Base-by-base conservation (phyloP, 1,139 yeast genomes). In the Casaregolazyma suthepensis region DNA sequence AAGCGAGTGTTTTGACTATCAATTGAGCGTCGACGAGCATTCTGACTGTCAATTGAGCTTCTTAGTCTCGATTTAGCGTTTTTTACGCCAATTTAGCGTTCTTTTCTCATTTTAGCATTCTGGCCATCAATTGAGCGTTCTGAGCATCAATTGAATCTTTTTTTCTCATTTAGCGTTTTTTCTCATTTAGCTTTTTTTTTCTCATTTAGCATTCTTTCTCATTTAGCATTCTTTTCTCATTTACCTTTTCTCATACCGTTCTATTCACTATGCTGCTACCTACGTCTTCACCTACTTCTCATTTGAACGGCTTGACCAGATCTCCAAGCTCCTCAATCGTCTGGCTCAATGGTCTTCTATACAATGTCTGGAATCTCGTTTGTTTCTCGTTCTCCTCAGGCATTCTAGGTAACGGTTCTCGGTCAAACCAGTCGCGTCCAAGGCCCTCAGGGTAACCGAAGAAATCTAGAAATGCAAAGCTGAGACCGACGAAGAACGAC, bases 291-390 rank as follows among this genome's bases (percentile, higher is more conserved):
- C 17, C 40, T 35, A 13, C 9, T 22, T 10, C 15, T 44, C 52
- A 58, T 54, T 58, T 60, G 53, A 58, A 52, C 4, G 65, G 64
- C 50, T 57, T 56, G 23, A 61, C 61, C 48, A 60, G 53, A 50
- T 71, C 75, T 43, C 96, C 96, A 63, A 87, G 76, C 64, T 83
- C 85, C 59, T 82, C 86, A 43, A 85, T 79, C 18, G 95, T 87
- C 71, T 87, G 91, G 38, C 90, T 82, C 62, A 87, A 73, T 23
- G 96, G 96, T 67, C 88, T 81, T 76, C 96, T 83, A 74, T 83
- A 81, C 71, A 83, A 82, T 47, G 84, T 83, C 61, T 87, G 94
- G 90, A 91, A 87, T 74, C 86, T 86, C 42, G 83, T 82, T 71
- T 85, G 93, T 67, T 79, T 79, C 56, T 72, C 73, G 55, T 73